Base-by-base conservation (phyloP, 139 green algal species). In the Picochlorum sp. region DNA sequence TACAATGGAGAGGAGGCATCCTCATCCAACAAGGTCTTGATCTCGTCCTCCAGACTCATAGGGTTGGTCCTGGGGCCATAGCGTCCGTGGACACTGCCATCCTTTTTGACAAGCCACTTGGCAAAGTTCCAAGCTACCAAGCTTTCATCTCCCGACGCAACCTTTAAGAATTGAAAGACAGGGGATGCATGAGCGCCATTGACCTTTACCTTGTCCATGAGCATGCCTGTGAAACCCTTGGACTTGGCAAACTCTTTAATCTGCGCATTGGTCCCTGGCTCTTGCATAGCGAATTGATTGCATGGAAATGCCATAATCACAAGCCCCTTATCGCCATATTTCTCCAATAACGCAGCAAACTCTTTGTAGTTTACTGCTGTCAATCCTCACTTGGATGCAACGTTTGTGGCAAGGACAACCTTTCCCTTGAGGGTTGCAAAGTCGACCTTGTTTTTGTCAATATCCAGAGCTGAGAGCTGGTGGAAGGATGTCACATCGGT, bases 131-230 rank as follows among this genome's bases (percentile, higher is more conserved):
- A 69, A 16, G 8, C 21, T 6, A 69, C 37, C 44, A 37, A 6
- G 4, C 30, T 30, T 10, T 30, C 28, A 57, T 72, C 69, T 7
- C 41, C 41, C 0, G 54, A 50, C 28, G 41, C 56, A 16, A 70
- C 58, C 58, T 78, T 78, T 15, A 78, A 68, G 58, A 61, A 78
- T 6, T 76, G 14, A 58, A 61, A 78, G 7, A 78, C 68, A 13
- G 71, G 71, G 24, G 59, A 76, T 23, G 58, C 60, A 15, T 57
- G 61, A 7, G 11, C 18, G 6, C 71, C 71, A 45, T 78, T 78
- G 23, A 78, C 71, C n/a, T 78, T 72, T 1, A 78, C 50, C 44
- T 77, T 77, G 46, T 75, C 71, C 63, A 77, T 73, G 21, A 77
- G 41, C 46, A 74, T n/a, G 20, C 63, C 70, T 14, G 46, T 54